Conservation (phyloP, 768 basidiomycete species). For the Boletus huronensis region DNA sequence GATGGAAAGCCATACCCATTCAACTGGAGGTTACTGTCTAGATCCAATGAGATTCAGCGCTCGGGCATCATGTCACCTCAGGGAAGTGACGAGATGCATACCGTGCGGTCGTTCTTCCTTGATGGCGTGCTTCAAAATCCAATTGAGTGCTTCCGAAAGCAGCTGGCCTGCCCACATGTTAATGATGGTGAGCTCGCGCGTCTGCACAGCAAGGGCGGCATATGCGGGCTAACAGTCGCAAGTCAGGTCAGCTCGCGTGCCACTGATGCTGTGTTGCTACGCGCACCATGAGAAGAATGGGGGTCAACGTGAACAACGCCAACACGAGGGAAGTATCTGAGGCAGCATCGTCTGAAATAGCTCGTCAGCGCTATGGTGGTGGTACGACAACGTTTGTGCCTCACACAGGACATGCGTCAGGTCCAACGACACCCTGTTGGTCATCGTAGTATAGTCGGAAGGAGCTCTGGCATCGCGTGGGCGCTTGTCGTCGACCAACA, state of each 20-base stretch:
- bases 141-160: constrained; percentile 66
- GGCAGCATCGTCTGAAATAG: constrained; percentile 52
- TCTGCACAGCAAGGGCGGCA: constrained; percentile 68
- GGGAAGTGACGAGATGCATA: constrained; percentile 29
- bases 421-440: constrained; percentile 47
- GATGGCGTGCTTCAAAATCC: constrained; percentile 59
- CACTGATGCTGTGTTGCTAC: neutral
- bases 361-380: constrained; percentile 1
- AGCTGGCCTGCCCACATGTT: constrained; percentile 84
- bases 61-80: neutral
- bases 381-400: constrained; percentile 8
- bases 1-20: constrained; percentile 86
- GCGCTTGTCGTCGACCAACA: neutral
- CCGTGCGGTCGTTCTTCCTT: constrained; percentile 68
- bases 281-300: constrained; percentile 68
- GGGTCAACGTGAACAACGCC: constrained; percentile 64
- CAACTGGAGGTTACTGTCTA: constrained; percentile 21
- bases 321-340: constrained; percentile 54
- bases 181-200: constrained; percentile 75
- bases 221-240: constrained; percentile 60
- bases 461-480: neutral
- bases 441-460: constrained; percentile 2
- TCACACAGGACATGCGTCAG: constrained; percentile 67
- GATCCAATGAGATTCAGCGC: neutral
- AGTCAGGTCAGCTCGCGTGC: constrained; percentile 1